Evolutionary conservation across 2,329 filamentous ascomycete genomes (phyloP).

Genomic region (Albophoma yamanashiensis): DNA sequence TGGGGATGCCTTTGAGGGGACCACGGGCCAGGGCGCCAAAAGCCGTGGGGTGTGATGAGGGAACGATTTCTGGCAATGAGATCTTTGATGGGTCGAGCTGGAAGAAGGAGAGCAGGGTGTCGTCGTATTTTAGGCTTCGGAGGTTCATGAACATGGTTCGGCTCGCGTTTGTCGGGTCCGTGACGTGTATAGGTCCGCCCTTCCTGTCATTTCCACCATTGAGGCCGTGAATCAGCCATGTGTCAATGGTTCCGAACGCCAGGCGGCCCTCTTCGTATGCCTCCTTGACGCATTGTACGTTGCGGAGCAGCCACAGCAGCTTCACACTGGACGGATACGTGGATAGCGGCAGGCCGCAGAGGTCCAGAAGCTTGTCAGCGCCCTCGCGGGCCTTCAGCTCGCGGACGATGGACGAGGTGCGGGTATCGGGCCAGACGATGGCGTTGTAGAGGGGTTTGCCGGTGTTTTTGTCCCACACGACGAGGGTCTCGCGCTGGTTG

Average conservation of each 20-base stretch:
- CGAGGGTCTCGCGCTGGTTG: constrained; percentile 80
- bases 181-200: constrained; percentile 56
- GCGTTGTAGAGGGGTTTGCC: constrained; percentile 76
- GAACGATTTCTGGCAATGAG: constrained; percentile 70
- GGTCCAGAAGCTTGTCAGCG: constrained; percentile 56
- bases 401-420: constrained; percentile 61
- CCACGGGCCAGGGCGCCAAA: constrained; percentile 61
- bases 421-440: constrained; percentile 84
- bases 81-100: constrained; percentile 58
- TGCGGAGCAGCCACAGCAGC: constrained; percentile 69
- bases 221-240: constrained; percentile 78
- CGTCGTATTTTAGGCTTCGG: constrained; percentile 68
- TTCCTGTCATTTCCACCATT: constrained; percentile 58
- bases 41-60: constrained; percentile 62
- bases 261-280: constrained; percentile 69
- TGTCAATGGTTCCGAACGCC: constrained; percentile 79
- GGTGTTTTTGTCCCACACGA: constrained; percentile 74
- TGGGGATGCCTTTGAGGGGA: constrained; percentile 56
- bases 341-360: constrained; percentile 74
- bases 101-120: constrained; percentile 69
- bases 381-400: constrained; percentile 60
- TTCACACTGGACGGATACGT: constrained; percentile 86
- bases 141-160: constrained; percentile 95
- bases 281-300: constrained; percentile 55
- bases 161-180: constrained; percentile 79